Evolutionary conservation across 768 basidiomycete genomes (phyloP).

Genomic region (Amanita jacksonii): DNA sequence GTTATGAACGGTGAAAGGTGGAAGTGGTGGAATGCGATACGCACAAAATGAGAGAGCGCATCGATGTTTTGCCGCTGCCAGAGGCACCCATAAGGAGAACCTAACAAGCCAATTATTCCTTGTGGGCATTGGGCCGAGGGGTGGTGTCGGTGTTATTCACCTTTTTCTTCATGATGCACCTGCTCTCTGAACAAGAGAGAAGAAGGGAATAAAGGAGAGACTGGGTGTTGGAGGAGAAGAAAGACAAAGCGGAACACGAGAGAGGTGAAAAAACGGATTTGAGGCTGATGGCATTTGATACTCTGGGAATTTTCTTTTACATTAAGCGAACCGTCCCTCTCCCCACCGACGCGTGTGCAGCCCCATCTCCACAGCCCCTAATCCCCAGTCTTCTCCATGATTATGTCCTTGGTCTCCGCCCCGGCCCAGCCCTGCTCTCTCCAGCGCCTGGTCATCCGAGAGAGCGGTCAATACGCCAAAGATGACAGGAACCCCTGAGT

Average conservation of each 20-base stretch:
- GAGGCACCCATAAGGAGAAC: slow-evolving; percentile 98
- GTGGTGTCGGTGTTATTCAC: slow-evolving; percentile 22
- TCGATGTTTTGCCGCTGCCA: slow-evolving; percentile 91
- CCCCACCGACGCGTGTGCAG: slow-evolving; percentile 55
- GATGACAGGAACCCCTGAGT: slow-evolving; percentile 88
- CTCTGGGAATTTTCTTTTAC: not conserved
- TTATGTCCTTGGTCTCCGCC: slow-evolving; percentile 77
- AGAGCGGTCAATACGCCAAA: slow-evolving; percentile 94
- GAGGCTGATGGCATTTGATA: no score
- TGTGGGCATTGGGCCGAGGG: slow-evolving; percentile 1
- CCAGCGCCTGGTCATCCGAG: slow-evolving; percentile 88
- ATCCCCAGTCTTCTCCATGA: slow-evolving; percentile 97
- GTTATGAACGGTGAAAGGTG: slow-evolving; percentile 4
- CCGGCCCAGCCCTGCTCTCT: slow-evolving; percentile 81
- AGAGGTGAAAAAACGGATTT: no score
- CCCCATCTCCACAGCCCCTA: slow-evolving; percentile 93
- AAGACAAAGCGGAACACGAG: no score
- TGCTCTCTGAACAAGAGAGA: slow-evolving; percentile 6
- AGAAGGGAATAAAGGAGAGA: slow-evolving; percentile 13
- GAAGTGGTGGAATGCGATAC: slow-evolving; percentile 19
- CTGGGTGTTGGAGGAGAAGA: slow-evolving; percentile 12
- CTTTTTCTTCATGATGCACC: slow-evolving; percentile 51
- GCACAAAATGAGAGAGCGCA: slow-evolving; percentile 98
- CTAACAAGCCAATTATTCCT: slow-evolving; percentile 31
- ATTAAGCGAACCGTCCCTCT: slow-evolving; percentile 49